These are phyloP conservation scores for Paracoccidioides brasiliensis DNA, from an alignment of 2,329 filamentous ascomycete genomes.

Conservation along the genomic window DNA sequence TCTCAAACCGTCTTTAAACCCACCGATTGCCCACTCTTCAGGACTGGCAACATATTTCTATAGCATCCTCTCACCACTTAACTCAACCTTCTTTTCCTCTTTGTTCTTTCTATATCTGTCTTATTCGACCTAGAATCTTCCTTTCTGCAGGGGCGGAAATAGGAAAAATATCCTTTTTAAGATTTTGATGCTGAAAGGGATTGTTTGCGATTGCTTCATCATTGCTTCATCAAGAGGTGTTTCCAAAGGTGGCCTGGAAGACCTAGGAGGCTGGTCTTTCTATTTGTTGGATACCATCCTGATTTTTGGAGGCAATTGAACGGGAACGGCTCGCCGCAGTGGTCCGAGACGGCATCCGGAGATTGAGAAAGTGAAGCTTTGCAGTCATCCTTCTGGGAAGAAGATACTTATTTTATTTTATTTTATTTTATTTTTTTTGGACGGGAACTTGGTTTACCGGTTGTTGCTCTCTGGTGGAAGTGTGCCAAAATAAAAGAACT, in stretches of 20 bases:
- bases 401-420: too few species aligned
- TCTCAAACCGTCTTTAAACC: not conserved
- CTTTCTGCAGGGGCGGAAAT: not conserved
- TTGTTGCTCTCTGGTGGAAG: conserved; percentile 3
- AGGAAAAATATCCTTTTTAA: too few species aligned
- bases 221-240: too few species aligned
- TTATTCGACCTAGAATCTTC: not conserved
- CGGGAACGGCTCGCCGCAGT: not conserved
- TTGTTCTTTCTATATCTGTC: not conserved
- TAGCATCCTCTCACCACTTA: too few species aligned
- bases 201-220: not conserved
- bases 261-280: not conserved
- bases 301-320: not conserved
- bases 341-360: not conserved
- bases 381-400: not conserved
- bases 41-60: not conserved
- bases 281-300: not conserved
- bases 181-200: not conserved
- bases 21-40: not conserved
- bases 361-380: not conserved
- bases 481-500: conserved; percentile 9
- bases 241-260: not conserved
- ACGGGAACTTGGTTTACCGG: not conserved
- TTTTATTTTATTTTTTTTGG: not conserved
- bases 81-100: not conserved